Conservation (phyloP, 139 green algal species). For the Chlamydomonas asymmetrica region DNA sequence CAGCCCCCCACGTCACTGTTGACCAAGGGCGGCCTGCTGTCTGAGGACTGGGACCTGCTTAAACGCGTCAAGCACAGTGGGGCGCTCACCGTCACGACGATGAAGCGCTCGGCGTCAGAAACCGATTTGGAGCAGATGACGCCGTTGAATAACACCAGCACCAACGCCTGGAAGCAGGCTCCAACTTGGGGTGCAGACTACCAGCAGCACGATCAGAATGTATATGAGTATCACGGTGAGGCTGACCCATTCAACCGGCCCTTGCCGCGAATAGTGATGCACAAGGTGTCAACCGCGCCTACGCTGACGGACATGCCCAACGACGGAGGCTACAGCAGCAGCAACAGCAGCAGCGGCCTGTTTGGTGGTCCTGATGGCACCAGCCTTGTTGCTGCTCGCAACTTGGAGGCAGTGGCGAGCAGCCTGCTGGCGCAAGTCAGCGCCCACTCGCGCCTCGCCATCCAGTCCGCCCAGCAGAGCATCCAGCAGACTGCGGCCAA, state of each 20-base stretch:
- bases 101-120: slow-evolving; percentile 52
- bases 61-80: slow-evolving; percentile 28
- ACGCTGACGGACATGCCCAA: no score
- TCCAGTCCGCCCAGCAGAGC: slow-evolving; percentile 53
- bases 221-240: no score
- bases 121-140: slow-evolving; percentile 40
- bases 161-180: not conserved
- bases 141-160: not conserved
- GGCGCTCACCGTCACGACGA: slow-evolving; percentile 7
- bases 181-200: no score
- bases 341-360: not conserved
- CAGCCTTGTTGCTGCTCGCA: no score
- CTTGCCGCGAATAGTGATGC: no score
- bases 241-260: no score
- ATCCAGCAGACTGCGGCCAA: slow-evolving; percentile 62
- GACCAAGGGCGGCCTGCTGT: slow-evolving; percentile 3
- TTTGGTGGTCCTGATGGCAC: slow-evolving; percentile 15
- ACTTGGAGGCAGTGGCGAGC: slow-evolving; percentile 49
- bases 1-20: slow-evolving; percentile 41
- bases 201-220: no score
- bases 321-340: not conserved
- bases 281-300: no score
- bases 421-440: no score
- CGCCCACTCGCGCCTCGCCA: slow-evolving; percentile 28
- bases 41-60: slow-evolving; percentile 52